phyloP scores from a whole-genome alignment of 345 rosid genomes.

The Carallia brachiata region DNA sequence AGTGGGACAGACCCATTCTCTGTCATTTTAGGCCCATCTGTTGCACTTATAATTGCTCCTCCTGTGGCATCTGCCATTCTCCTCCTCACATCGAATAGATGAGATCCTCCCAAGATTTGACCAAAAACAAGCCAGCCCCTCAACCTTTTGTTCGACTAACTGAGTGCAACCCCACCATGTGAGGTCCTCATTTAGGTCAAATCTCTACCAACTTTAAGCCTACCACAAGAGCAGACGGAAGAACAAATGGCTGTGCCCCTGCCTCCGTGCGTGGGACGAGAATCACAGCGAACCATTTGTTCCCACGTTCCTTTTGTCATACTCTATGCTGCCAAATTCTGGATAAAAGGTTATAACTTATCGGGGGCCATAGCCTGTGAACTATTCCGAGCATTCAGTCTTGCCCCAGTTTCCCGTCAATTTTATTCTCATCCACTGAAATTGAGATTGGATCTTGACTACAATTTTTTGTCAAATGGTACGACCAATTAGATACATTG shows the following conservation, averaged over 20 bases:
- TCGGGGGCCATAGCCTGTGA: neutral
- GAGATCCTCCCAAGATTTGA: too few relatives aligned
- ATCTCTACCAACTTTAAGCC: neutral
- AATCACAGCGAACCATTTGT: conserved; percentile 3
- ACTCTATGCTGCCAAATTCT: neutral
- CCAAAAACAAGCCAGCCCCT: too few relatives aligned
- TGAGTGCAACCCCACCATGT: neutral
- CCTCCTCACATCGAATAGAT: too few relatives aligned
- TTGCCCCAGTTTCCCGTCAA: too few relatives aligned
- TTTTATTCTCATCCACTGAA: neutral
- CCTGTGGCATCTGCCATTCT: too few relatives aligned
- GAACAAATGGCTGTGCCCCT: neutral
- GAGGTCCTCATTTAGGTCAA: neutral
- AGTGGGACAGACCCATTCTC: too few relatives aligned
- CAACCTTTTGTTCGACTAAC: too few relatives aligned
- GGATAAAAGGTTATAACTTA: neutral
- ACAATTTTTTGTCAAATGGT: conserved; percentile 5
- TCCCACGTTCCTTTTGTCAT: conserved; percentile 1
- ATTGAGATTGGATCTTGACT: conserved; percentile 3
- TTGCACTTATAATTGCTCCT: too few relatives aligned
- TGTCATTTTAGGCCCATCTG: too few relatives aligned
- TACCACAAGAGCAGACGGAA: neutral
- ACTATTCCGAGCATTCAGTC: too few relatives aligned
- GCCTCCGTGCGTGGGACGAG: too few relatives aligned
- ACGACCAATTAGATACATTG: conserved; percentile 13